These are phyloP conservation scores for Lasiodiplodia hormozganensis DNA, from an alignment of 2,329 filamentous ascomycete species.

Conservation along the genomic window DNA sequence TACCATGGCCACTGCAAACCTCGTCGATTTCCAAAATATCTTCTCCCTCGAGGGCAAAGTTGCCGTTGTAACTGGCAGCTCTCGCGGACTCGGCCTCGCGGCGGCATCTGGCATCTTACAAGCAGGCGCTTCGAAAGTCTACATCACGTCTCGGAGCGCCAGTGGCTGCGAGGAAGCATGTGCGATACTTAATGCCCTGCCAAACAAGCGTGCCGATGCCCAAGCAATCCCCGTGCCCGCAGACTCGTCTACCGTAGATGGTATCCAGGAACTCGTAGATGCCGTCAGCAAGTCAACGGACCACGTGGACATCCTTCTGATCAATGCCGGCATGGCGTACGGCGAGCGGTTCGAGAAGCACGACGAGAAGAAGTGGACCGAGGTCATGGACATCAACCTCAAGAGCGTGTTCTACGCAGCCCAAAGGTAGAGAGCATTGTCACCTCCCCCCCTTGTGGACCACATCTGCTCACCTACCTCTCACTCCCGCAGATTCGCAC, in stretches of 20 bases:
- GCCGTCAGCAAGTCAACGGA: slow-evolving; percentile 40
- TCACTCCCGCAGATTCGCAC: slow-evolving; percentile 39
- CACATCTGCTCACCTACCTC: not conserved
- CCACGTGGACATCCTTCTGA: slow-evolving; percentile 47
- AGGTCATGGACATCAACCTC: slow-evolving; percentile 50
- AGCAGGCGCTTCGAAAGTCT: slow-evolving; percentile 49
- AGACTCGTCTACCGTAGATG: slow-evolving; percentile 47
- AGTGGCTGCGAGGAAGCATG: slow-evolving; percentile 47
- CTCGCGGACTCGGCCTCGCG: slow-evolving; percentile 48
- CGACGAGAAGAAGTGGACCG: slow-evolving; percentile 45
- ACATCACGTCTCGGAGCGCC: slow-evolving; percentile 48
- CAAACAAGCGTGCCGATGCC: slow-evolving; percentile 45
- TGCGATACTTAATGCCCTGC: slow-evolving; percentile 46
- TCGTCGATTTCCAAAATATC: slow-evolving; percentile 43
- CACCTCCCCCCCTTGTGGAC: not conserved
- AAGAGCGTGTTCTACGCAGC: slow-evolving; percentile 49
- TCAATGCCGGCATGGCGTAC: slow-evolving; percentile 50
- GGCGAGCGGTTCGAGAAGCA: slow-evolving; percentile 47
- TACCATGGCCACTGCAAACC: slow-evolving; percentile 30
- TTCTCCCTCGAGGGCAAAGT: slow-evolving; percentile 48
- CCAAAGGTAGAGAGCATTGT: slow-evolving; percentile 37
- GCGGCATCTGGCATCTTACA: slow-evolving; percentile 49
- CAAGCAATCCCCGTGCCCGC: slow-evolving; percentile 45
- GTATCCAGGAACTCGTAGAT: slow-evolving; percentile 44
- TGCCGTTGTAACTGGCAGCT: slow-evolving; percentile 48